phyloP scores from a whole-genome alignment of 2,329 filamentous ascomycete species.

The Penicillium sp. region DNA sequence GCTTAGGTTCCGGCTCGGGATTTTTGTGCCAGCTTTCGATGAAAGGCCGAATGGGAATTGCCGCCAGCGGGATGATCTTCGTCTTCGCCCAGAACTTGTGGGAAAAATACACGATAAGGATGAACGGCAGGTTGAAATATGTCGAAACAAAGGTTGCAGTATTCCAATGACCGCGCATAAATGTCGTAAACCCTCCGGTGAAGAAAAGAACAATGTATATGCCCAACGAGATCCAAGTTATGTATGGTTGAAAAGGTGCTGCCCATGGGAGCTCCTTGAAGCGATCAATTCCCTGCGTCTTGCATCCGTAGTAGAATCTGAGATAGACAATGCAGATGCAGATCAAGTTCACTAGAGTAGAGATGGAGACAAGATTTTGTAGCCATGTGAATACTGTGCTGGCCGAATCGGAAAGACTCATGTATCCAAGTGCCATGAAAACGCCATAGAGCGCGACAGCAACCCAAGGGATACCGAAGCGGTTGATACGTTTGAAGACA shows the following conservation, averaged over 20 bases:
- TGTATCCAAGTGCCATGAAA: constrained; percentile 62
- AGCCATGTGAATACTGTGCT: constrained; percentile 65
- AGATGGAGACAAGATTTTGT: constrained; percentile 56
- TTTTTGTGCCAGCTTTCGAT: constrained; percentile 29
- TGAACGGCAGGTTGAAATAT: constrained; percentile 62
- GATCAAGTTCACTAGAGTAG: constrained; percentile 56
- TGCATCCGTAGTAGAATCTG: constrained; percentile 51
- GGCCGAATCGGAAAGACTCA: constrained; percentile 59
- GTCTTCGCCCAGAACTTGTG: constrained; percentile 41
- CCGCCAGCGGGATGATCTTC: constrained; percentile 33
- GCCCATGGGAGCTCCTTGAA: constrained; percentile 49
- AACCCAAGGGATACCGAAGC: constrained; percentile 56
- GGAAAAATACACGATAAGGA: constrained; percentile 52
- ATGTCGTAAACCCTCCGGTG: constrained; percentile 64
- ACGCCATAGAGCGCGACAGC: constrained; percentile 54
- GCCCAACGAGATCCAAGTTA: constrained; percentile 57
- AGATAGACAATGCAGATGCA: constrained; percentile 57
- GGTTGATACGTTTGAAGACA: constrained; percentile 39
- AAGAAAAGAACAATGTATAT: constrained; percentile 62
- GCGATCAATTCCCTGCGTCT: constrained; percentile 40
- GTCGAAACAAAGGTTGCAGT: constrained; percentile 63
- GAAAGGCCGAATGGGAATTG: constrained; percentile 39
- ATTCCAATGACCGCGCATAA: constrained; percentile 25
- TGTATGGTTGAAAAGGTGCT: constrained; percentile 57
- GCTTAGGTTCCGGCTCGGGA: constrained; percentile 28